A percentile compares a stretch with the other conserved stretches of the same genome.
These are phyloP conservation scores for Cornus kousa DNA, from an alignment of 148 eudicot species.

Conservation along the genomic window DNA sequence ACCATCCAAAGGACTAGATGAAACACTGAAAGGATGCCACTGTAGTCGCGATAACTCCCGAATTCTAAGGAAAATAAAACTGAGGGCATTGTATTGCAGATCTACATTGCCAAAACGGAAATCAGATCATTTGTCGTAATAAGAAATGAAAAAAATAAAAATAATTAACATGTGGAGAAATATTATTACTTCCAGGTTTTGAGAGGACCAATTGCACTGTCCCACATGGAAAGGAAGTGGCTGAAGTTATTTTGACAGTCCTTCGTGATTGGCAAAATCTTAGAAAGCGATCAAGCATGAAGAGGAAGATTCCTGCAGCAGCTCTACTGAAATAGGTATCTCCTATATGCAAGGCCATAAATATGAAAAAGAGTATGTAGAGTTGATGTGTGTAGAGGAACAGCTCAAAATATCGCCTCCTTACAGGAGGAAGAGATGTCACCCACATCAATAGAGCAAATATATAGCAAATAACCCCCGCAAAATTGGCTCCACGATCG, in stretches of 20 bases:
- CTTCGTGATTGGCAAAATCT: slow-evolving; percentile 63
- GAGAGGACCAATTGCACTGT: slow-evolving; percentile 57
- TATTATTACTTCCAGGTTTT: slow-evolving; percentile 56
- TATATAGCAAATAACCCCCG: slow-evolving; percentile 56
- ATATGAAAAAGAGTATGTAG: slow-evolving; percentile 57
- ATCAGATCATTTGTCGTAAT: not conserved
- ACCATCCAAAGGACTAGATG: slow-evolving; percentile 68
- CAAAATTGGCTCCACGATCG: slow-evolving; percentile 49
- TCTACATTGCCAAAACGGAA: slow-evolving; percentile 31
- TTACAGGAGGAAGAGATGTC: slow-evolving; percentile 53
- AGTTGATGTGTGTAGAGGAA: slow-evolving; percentile 78
- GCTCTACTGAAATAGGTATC: slow-evolving; percentile 49
- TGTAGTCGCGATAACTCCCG: slow-evolving; percentile 64
- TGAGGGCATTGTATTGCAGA: slow-evolving; percentile 64
- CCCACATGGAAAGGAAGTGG: slow-evolving; percentile 61
- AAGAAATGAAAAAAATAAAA: not conserved
- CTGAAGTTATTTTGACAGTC: slow-evolving; percentile 55
- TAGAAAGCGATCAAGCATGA: slow-evolving; percentile 75
- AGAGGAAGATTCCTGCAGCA: slow-evolving; percentile 60
- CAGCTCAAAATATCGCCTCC: slow-evolving; percentile 54
- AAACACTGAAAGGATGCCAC: slow-evolving; percentile 82
- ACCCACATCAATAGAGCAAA: slow-evolving; percentile 70
- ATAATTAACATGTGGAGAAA: not conserved
- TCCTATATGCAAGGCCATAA: slow-evolving; percentile 68
- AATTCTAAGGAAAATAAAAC: slow-evolving; percentile 63